Base-by-base conservation (phyloP, 768 basidiomycete genomes). In the Lactifluus subvellereus region DNA sequence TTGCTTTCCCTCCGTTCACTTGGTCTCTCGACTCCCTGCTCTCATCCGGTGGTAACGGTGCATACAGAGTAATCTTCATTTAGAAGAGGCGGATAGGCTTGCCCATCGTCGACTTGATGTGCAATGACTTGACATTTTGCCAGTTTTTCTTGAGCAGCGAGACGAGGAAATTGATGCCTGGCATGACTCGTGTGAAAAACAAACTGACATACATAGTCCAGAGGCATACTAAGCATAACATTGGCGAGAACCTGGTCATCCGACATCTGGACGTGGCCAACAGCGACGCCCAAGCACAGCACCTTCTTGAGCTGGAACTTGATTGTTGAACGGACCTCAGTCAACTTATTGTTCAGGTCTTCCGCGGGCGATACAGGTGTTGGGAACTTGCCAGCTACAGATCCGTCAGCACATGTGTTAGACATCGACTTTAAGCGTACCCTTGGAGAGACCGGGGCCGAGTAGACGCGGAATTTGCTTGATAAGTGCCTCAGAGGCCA, bases 261-360 rank as follows among this genome's bases (percentile, higher is more conserved):
- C 62, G 82, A 88, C 95, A 99, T 98, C 75, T 96, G 83, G 75
- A 96, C 83, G 78, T 99, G 94, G 71, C 95, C 97, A 67, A 99
- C 90, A 71, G 97, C 97, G 68, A 98, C 96, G 80, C 94, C 97
- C 79, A 99, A 82, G 80, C 97, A 99, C 61, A 99, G 84, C 64
- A 98, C 97, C 82, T 94, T 94, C 86, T 98, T 98, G 60, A 98
- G 85, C 84, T 98, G 96, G 91, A 98, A 98, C 81, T 98, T 99
- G 86, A 99, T 98, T 69, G 96, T 98, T 69, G 94, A 96, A 74
- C 92, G 89, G 69, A 99, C 95, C 77, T 99, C 97, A 68, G 78
- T 85, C 74, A 97, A 80, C 81, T 98, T 98, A 82, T 86, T 89
- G 73, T 72, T 71, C 59, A 99, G 79, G 77, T 98, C 96, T 73